Evolutionary conservation across 2,329 filamentous ascomycete genomes (phyloP), one percentile per base, ranked within the genome.

Genomic region (Lecanosticta acicola): DNA sequence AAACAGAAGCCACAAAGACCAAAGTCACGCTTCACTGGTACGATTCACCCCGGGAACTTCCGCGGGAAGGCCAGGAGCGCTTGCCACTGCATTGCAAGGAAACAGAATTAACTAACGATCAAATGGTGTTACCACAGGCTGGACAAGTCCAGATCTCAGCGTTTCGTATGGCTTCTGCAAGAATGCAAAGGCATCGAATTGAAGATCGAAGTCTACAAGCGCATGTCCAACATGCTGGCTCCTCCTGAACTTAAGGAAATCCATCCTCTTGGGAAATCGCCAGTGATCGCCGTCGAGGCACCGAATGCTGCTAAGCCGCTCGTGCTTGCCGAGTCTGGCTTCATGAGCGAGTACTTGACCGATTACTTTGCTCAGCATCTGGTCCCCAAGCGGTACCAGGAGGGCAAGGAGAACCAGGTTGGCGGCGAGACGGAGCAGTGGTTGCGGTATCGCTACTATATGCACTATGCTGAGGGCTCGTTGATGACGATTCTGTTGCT

Each of bases 211-310:
- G 76, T 84, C 43, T 93, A 85, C 75, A 87, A 87, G 66, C 83
- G 90, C 32, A 64, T 66, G 32, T 59, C 68, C 46, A 77, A 83
- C 45, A 76, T 72, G 58, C 72, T 86, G n/a, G 90, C 90, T 1
- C 87, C 87, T 3, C 72, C 80, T 0, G 84, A 86, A 59, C 76
- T 96, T 37, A 83, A 85, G 60, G 75, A 87, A 53, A 69, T 94
- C 32, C 88, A 95, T 61, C 84, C 87, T 0, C 75, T 96, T 3
- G 91, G 91, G 51, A 95, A 95, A 66, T 89, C 87, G 1, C 91
- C 91, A 0, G 71, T 91, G 34, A 71, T 97, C 54, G 79, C 78
- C 7, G 72, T 96, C 57, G 71, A 79, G 50, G 66, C 69, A 1
- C 66, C 73, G 1, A 66, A 64, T 0, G 45, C 48, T 7, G 32